Conservation (phyloP, 148 eudicot species). For the Rhododendron ovatum region DNA sequence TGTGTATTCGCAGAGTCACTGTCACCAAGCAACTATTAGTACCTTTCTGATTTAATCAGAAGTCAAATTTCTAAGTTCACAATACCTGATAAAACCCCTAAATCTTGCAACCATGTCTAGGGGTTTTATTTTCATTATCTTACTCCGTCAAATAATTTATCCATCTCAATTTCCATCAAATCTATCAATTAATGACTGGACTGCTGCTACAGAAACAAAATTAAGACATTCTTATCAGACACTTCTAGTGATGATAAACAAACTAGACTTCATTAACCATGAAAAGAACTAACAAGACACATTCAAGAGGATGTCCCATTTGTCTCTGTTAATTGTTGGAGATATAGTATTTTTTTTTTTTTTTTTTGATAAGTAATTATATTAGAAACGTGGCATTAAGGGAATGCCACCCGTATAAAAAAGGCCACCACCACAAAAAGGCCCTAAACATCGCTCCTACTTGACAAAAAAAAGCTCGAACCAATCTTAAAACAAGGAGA, state of each 20-base stretch:
- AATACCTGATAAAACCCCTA: background rate
- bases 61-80: background rate
- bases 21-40: background rate
- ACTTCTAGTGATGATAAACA: background rate
- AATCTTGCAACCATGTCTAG: background rate
- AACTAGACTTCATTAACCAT: background rate
- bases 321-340: background rate
- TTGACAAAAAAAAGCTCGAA: too few relatives aligned
- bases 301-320: background rate
- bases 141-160: background rate
- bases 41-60: background rate
- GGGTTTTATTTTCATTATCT: background rate
- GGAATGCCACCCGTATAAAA: too few relatives aligned
- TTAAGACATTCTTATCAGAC: background rate
- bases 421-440: too few relatives aligned
- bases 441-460: too few relatives aligned
- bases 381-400: too few relatives aligned
- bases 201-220: background rate
- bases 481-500: background rate
- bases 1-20: background rate
- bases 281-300: background rate
- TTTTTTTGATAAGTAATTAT: too few relatives aligned
- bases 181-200: background rate
- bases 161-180: background rate
- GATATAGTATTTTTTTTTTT: background rate